Base-by-base conservation (phyloP, 331 rosid genomes). In the Ulmus americana region DNA sequence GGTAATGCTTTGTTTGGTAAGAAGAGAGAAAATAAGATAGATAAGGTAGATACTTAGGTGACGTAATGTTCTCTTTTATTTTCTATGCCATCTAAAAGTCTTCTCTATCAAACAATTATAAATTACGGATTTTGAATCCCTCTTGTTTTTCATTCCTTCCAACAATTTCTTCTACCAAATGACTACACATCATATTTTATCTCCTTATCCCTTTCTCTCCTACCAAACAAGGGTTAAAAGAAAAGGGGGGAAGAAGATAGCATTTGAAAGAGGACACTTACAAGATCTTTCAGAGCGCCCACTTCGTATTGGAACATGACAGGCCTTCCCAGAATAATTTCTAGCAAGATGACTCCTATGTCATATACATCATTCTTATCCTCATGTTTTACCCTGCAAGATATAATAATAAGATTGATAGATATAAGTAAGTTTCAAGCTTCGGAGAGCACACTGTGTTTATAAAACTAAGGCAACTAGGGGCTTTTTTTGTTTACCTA, bases 281-380 rank as follows among this genome's bases (percentile, higher is more conserved):
- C 98, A 10, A 92, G 97, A 73, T 92, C 98, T 76, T 85, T 86
- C 65, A 87, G 61, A 59, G 76, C 71, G 13, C 86, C 86, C 35
- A 83, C 96, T 92, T 92, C 98, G 68, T 86, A 77, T 70, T 74
- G 84, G 79, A 87, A 92, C 82, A 84, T 80, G 70, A 92, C 71
- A 35, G 95, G 85, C 68, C 98, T 78, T 65, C 98, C 98, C 48
- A 89, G 58, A 74, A 89, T 87, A 76, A 89, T 74, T 79, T 92
- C 98, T 39, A 87, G 82, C 77, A 89, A 72, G 76, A 92, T 78
- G 57, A 84, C 95, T 47, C 98, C 98, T 66, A 89, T 85, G 79
- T 87, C 95, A 60, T 85, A 85, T 62, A 92, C 85, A 71, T 92
- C 95, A 74, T 76, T 81, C 88, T 92, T 87, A 65, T 84, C 95